These are phyloP conservation scores for Pezicula rhizophila DNA, from an alignment of 2,329 filamentous ascomycete species.

Conservation along the genomic window DNA sequence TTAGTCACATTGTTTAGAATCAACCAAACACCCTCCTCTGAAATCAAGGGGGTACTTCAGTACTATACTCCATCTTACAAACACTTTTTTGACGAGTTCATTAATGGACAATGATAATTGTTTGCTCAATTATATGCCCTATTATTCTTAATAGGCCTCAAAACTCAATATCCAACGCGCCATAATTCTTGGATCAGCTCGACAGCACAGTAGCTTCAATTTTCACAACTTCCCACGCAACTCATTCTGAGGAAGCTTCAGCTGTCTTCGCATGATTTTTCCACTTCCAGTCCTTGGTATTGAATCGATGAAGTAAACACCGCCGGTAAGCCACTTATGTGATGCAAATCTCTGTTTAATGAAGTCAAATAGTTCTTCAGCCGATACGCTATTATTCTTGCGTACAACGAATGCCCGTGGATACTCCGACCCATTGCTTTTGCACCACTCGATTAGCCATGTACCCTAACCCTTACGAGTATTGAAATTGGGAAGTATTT, in stretches of 20 bases:
- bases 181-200: too few relatives aligned
- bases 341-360: slow-evolving; percentile 28
- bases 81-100: too few relatives aligned
- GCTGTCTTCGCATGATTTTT: slow-evolving; percentile 33
- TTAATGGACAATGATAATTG: too few relatives aligned
- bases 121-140: too few relatives aligned
- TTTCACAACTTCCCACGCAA: background rate
- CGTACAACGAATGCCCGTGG: slow-evolving; percentile 52
- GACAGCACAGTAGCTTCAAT: too few relatives aligned
- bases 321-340: slow-evolving; percentile 63
- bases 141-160: too few relatives aligned
- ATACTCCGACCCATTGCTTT: slow-evolving; percentile 41
- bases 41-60: too few relatives aligned
- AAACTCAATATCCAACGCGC: too few relatives aligned
- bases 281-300: slow-evolving; percentile 61
- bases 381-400: slow-evolving; percentile 30
- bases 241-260: background rate
- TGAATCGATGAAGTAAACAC: slow-evolving; percentile 57
- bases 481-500: slow-evolving; percentile 21
- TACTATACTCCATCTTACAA: too few relatives aligned
- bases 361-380: background rate
- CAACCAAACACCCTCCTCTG: too few relatives aligned
- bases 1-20: too few relatives aligned
- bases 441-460: slow-evolving; percentile 17
- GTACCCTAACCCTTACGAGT: background rate